Percentiles rank a stretch among this genome's conserved stretches.
Conservation (phyloP, 1,284 basidiomycete species). For the Ceratorhiza oryzae-sativae region DNA sequence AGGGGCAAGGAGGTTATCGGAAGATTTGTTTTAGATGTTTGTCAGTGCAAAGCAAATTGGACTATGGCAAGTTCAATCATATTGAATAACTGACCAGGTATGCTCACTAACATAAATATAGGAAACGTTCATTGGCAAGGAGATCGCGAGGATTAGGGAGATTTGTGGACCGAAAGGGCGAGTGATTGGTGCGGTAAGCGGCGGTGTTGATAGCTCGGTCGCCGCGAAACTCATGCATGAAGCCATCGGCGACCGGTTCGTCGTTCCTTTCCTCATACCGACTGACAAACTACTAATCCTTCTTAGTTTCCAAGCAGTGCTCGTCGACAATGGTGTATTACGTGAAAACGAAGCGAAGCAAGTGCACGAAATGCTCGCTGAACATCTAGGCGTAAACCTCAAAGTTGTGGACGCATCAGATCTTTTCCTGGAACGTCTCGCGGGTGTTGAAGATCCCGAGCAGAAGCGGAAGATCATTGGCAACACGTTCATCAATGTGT, state of each 20-base stretch:
- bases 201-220: slow-evolving; percentile 97
- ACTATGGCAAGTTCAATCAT: slow-evolving; percentile 76
- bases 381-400: slow-evolving; percentile 94
- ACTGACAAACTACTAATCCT: background rate
- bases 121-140: slow-evolving; percentile 98
- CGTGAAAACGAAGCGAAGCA: slow-evolving; percentile 90
- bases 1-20: slow-evolving; percentile 92
- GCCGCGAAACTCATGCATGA: slow-evolving; percentile 99
- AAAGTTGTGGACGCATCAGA: slow-evolving; percentile 96
- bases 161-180: slow-evolving; percentile 95
- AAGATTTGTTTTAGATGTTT: slow-evolving; percentile 86
- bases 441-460: slow-evolving; percentile 95
- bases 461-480: slow-evolving; percentile 98
- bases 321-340: slow-evolving; percentile 99
- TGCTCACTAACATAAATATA: slow-evolving; percentile 48
- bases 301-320: slow-evolving; percentile 94
- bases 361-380: slow-evolving; percentile 95
- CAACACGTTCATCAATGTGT: slow-evolving; percentile 98
- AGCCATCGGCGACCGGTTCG: slow-evolving; percentile 93
- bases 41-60: slow-evolving; percentile 85
- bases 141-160: slow-evolving; percentile 92
- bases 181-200: slow-evolving; percentile 97
- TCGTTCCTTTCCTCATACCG: slow-evolving; percentile 35
- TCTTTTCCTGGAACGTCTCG: slow-evolving; percentile 88
- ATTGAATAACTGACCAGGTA: slow-evolving; percentile 1